phyloP scores from a whole-genome alignment of 495 filamentous ascomycete species.

The Penicillium cinerascens region DNA sequence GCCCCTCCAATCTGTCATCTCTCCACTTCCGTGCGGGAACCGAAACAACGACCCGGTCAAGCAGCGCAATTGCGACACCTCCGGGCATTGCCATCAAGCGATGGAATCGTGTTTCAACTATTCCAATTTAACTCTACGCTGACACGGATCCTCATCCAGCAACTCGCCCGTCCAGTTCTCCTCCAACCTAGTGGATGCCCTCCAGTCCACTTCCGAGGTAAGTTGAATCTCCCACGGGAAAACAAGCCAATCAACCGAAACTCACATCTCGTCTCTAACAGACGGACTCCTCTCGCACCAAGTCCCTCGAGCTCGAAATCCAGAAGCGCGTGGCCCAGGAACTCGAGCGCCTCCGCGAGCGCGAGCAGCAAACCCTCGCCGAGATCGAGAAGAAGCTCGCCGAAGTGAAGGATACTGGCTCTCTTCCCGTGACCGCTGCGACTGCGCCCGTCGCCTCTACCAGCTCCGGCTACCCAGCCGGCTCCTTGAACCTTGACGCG shows the following conservation, averaged over 20 bases:
- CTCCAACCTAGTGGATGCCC: slow-evolving; percentile 71
- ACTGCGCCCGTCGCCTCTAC: slow-evolving; percentile 29
- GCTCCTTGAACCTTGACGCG: slow-evolving; percentile 46
- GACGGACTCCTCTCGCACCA: slow-evolving; percentile 83
- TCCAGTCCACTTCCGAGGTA: slow-evolving; percentile 86
- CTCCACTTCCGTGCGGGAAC: slow-evolving; percentile 11
- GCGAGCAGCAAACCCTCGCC: slow-evolving; percentile 55
- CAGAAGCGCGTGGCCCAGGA: slow-evolving; percentile 84
- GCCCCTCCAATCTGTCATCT: slow-evolving; percentile 1
- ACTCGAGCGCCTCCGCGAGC: slow-evolving; percentile 68
- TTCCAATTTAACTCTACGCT: neutral
- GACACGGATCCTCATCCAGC: slow-evolving; percentile 42
- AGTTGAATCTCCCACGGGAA: slow-evolving; percentile 17
- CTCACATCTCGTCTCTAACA: slow-evolving; percentile 31
- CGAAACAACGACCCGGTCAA: slow-evolving; percentile 7
- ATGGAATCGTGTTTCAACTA: neutral
- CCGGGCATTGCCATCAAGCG: neutral
- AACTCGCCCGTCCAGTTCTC: slow-evolving; percentile 84
- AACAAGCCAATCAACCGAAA: slow-evolving; percentile 5
- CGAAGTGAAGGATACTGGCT: slow-evolving; percentile 33
- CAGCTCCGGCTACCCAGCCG: slow-evolving; percentile 34
- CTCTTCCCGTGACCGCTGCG: slow-evolving; percentile 28
- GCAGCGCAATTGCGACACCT: slow-evolving; percentile 10
- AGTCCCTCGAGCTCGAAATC: slow-evolving; percentile 79
- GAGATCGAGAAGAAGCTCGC: slow-evolving; percentile 55